Conservation (phyloP, 148 eudicot genomes). For the Rhododendron simsii region DNA sequence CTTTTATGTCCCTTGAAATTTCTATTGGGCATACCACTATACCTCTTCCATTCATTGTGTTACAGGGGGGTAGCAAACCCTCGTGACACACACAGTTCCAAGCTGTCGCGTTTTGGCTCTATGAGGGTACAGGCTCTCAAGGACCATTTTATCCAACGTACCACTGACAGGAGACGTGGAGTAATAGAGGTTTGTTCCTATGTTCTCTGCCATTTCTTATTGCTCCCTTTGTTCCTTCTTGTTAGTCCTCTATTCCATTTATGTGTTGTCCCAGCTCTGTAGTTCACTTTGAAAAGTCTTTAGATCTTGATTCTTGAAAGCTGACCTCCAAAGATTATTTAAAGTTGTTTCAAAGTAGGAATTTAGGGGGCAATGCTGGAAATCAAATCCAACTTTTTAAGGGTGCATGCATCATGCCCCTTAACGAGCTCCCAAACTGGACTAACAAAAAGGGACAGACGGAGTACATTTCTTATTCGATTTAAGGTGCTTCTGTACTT, state of each 20-base stretch:
- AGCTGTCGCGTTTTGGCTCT: constrained; percentile 25
- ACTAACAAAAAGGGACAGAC: background rate
- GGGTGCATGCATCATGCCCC: background rate
- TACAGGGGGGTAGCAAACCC: constrained; percentile 29
- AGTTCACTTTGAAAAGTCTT: background rate
- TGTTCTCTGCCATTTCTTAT: background rate
- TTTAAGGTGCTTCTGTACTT: background rate
- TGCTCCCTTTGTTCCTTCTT: background rate
- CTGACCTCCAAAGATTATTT: background rate
- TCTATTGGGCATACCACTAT: constrained; percentile 54
- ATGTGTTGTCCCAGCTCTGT: background rate
- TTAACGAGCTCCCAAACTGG: background rate
- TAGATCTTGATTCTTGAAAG: background rate
- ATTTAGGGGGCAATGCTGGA: background rate
- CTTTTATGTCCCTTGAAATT: constrained; percentile 57
- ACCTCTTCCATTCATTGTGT: constrained; percentile 36
- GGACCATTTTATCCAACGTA: constrained; percentile 69
- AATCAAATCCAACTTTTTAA: background rate
- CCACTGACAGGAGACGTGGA: constrained; percentile 95
- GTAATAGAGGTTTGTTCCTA: constrained; percentile 71
- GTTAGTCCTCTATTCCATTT: background rate
- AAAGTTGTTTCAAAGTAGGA: background rate
- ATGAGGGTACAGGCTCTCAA: constrained; percentile 47
- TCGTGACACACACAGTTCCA: constrained; percentile 13
- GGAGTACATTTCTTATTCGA: background rate